Conservation (phyloP, 768 basidiomycete species). For the Boletus fagicola region DNA sequence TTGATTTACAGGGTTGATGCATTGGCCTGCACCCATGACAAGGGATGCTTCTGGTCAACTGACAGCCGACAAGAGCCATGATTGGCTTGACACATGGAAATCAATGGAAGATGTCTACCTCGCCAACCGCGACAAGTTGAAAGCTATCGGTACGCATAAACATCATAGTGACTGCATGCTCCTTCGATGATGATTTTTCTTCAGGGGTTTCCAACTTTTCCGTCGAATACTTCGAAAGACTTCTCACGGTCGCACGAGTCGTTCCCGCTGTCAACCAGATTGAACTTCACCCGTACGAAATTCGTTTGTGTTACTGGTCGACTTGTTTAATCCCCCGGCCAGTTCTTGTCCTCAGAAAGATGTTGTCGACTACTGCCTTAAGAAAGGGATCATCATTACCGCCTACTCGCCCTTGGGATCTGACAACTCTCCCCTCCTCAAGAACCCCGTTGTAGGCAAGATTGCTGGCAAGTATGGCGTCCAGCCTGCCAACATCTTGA, state of each 20-base stretch:
- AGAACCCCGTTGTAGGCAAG: constrained; percentile 53
- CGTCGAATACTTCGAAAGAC: constrained; percentile 55
- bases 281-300: constrained; percentile 62
- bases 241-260: constrained; percentile 51
- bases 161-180: neutral
- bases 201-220: constrained; percentile 68
- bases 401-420: constrained; percentile 79
- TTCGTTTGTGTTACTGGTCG: neutral
- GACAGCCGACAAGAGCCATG: constrained; percentile 49
- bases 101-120: constrained; percentile 66
- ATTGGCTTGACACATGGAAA: constrained; percentile 78
- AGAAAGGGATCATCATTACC: constrained; percentile 63
- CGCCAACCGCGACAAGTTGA: constrained; percentile 62
- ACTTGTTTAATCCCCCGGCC: constrained; percentile 6
- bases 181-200: neutral
- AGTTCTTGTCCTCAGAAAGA: constrained; percentile 66
- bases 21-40: constrained; percentile 77
- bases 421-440: constrained; percentile 60
- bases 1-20: constrained; percentile 66
- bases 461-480: constrained; percentile 61
- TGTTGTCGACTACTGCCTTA: constrained; percentile 54
- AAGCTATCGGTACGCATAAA: constrained; percentile 57
- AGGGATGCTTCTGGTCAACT: constrained; percentile 32
- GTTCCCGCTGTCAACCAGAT: constrained; percentile 79
- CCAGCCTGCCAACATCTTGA: constrained; percentile 57